Base-by-base conservation (phyloP, 2,329 filamentous ascomycete species). In the Cladosporium austrohemisphaericum region DNA sequence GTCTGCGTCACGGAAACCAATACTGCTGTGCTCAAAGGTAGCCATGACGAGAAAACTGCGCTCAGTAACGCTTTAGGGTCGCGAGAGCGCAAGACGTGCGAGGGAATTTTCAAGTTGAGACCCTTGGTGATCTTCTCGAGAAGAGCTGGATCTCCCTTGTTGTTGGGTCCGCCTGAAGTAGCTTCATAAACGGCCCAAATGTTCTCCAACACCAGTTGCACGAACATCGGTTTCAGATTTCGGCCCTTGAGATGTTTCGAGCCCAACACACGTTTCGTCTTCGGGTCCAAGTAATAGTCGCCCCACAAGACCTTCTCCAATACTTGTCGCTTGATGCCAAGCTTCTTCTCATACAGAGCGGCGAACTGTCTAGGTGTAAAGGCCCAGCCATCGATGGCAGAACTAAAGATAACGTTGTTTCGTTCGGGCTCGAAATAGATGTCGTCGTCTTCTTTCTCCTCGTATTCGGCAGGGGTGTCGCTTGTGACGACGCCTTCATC, bases 361-460 rank as follows among this genome's bases (percentile, higher is more conserved):
- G 93, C 91, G 65, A 98, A 98, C 62, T 98, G 93, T 43, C 90
- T 82, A 41, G 95, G 85, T 0, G 93, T 98, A 62, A 98, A 98
- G 2, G 93, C 93, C 93, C 93, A 98, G n/a, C 93, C 93, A 65
- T 98, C 93, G 50, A 95, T 86, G 52, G 93, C 93, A 66, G 92
- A 97, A 73, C 89, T 90, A 68, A 98, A 98, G 56, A 98, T 97
- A 67, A 98, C 93, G 64, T 98, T 98, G 68, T 96, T 96, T 70
- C 92, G 95, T 65, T 98, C 93, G 0, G 93, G 93, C 1, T 93
- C 89, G 70, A 98, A 98, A 68, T 98, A 98, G 20, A 98, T 84
- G 66, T 96, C 91, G 66, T 97, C 91, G 62, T 98, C 93, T 62
- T 96, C 91, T 59, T 84, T 83, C 66, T 97, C 93, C 66, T 96